Evolutionary conservation across 192 early-diverging fungal species (phyloP).

Genomic region (Gonapodya sp.): DNA sequence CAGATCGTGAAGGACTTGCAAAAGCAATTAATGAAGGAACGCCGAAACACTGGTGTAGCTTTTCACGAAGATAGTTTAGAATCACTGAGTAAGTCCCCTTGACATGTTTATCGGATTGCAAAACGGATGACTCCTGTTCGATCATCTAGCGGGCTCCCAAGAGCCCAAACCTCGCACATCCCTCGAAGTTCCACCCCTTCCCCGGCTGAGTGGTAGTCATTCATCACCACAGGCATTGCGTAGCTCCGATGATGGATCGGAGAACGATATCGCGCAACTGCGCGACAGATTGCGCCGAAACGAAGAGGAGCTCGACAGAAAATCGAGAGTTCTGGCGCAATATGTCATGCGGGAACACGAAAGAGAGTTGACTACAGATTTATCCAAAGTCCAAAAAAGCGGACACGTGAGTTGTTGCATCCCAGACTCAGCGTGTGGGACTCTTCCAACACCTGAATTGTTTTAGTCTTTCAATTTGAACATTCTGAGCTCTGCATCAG

Average conservation of each 20-base stretch:
- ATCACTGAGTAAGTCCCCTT: neutral
- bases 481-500: constrained; percentile 27
- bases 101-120: constrained; percentile 1
- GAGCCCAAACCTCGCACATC: neutral
- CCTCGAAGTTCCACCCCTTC: neutral
- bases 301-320: constrained; percentile 37
- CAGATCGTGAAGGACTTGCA: constrained; percentile 49
- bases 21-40: constrained; percentile 41
- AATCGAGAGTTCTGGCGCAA: constrained; percentile 38
- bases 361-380: constrained; percentile 32
- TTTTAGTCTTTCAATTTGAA: constrained; percentile 32
- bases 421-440: too few species aligned
- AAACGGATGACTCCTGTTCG: too few species aligned
- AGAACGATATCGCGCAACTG: constrained; percentile 21
- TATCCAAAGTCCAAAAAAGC: constrained; percentile 19
- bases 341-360: constrained; percentile 38
- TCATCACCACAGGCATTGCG: neutral
- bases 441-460: too few species aligned
- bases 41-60: constrained; percentile 17
- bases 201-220: neutral
- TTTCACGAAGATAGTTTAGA: constrained; percentile 14
- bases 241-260: constrained; percentile 1
- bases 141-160: too few species aligned
- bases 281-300: constrained; percentile 24
- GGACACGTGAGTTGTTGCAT: neutral